Evolutionary conservation across 2,329 filamentous ascomycete species (phyloP).

Genomic region (Tolypocladium ophioglossoides): DNA sequence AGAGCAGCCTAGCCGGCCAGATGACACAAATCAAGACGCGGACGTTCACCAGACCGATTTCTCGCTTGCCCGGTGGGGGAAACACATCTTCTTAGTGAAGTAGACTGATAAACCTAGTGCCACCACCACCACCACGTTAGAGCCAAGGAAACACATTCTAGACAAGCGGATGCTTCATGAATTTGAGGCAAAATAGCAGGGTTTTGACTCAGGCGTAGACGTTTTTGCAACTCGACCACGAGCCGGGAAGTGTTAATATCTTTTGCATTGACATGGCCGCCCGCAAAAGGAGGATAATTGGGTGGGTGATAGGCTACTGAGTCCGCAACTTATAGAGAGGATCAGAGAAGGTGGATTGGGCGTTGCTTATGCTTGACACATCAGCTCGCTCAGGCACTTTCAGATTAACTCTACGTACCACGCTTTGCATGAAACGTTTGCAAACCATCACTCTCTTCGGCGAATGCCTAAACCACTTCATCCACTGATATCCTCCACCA

Average conservation of each 20-base stretch:
- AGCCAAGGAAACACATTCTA: not conserved
- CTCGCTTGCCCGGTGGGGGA: slow-evolving; percentile 1
- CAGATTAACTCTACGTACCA: too few species aligned
- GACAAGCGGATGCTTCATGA: slow-evolving; percentile 3
- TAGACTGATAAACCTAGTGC: too few species aligned
- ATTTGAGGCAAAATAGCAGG: slow-evolving; percentile 3
- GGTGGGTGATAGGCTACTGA: slow-evolving; percentile 2
- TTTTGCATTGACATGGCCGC: slow-evolving; percentile 4
- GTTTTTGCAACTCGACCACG: slow-evolving; percentile 1
- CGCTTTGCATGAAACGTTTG: too few species aligned
- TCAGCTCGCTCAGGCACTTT: too few species aligned
- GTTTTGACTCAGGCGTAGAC: slow-evolving; percentile 1
- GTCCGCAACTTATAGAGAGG: not conserved
- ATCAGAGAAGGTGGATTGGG: not conserved
- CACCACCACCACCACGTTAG: not conserved
- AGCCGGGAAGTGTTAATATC: not conserved
- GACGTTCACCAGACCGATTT: not conserved
- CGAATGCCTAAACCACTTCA: too few species aligned
- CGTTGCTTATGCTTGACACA: not conserved
- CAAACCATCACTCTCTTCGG: too few species aligned
- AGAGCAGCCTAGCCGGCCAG: too few species aligned
- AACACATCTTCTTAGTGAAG: not conserved
- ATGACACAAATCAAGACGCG: not conserved
- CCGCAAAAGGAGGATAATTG: slow-evolving; percentile 2
- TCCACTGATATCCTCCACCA: too few species aligned